Conservation (phyloP, 495 filamentous ascomycete genomes). For the Neohortaea acidophila region DNA sequence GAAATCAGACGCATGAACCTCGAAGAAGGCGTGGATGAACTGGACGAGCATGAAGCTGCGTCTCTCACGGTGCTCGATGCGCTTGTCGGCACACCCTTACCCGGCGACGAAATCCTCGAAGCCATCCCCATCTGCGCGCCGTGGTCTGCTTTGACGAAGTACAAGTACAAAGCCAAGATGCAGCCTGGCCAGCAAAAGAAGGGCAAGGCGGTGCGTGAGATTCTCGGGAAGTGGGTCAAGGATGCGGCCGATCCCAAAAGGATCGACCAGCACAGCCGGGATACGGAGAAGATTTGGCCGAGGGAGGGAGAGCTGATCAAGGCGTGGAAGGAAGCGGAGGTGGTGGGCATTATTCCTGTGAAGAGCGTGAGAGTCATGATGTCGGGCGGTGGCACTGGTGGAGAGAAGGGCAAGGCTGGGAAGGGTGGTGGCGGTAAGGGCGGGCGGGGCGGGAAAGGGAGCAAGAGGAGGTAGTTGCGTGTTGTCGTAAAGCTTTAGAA, state of each 20-base stretch:
- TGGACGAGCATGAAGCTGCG: slow-evolving; percentile 37
- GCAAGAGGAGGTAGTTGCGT: slow-evolving; percentile 1
- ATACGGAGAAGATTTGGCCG: slow-evolving; percentile 64
- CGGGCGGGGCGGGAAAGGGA: slow-evolving; percentile 2
- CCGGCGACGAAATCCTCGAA: slow-evolving; percentile 77
- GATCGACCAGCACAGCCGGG: slow-evolving; percentile 41
- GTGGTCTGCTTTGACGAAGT: slow-evolving; percentile 59
- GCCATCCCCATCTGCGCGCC: slow-evolving; percentile 84
- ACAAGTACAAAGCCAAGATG: slow-evolving; percentile 83
- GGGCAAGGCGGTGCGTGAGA: slow-evolving; percentile 85
- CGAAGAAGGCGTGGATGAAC: slow-evolving; percentile 30
- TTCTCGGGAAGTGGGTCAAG: slow-evolving; percentile 55
- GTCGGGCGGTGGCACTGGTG: slow-evolving; percentile 30
- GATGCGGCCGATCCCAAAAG: slow-evolving; percentile 35
- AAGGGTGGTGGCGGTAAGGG: slow-evolving; percentile 21
- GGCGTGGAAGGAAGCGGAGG: slow-evolving; percentile 64
- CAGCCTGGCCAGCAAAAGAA: slow-evolving; percentile 86
- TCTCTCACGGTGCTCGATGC: slow-evolving; percentile 50
- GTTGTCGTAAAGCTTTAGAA: no score
- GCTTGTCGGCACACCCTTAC: slow-evolving; percentile 59
- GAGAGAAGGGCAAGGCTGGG: slow-evolving; percentile 32
- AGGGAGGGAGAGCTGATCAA: slow-evolving; percentile 69
- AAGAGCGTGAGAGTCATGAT: slow-evolving; percentile 69
- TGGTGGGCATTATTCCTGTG: slow-evolving; percentile 67
- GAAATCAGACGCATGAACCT: slow-evolving; percentile 35